Evolutionary conservation across 306 rosid species (phyloP).

Genomic region (Chamaecrista fasciculata): DNA sequence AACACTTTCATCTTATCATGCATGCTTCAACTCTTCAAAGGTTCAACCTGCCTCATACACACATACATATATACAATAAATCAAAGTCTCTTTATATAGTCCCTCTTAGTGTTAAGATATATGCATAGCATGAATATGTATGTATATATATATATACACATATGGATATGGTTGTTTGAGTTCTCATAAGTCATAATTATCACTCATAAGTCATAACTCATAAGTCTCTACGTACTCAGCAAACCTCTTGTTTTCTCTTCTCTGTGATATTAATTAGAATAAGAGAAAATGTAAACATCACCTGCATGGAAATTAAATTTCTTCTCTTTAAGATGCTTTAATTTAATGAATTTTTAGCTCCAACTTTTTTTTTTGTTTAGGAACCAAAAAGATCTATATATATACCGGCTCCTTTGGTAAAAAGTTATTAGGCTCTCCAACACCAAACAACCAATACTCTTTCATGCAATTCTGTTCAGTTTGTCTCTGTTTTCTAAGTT

Average conservation of each 20-base stretch:
- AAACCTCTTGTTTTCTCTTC: background rate
- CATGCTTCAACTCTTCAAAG: too few species aligned
- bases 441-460: background rate
- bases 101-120: background rate
- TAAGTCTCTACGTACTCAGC: background rate
- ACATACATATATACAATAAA: background rate
- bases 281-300: background rate
- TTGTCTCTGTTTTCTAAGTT: background rate
- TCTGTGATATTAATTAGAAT: background rate
- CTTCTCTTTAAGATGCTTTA: background rate
- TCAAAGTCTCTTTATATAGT: background rate
- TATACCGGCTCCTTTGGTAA: too few species aligned
- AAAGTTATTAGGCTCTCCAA: too few species aligned
- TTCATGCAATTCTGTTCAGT: background rate
- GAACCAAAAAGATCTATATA: too few species aligned
- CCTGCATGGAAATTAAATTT: background rate
- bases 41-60: too few species aligned
- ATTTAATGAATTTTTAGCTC: too few species aligned
- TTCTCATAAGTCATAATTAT: background rate
- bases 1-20: too few species aligned
- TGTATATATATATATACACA: background rate
- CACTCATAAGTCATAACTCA: background rate
- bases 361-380: too few species aligned
- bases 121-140: background rate
- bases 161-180: conserved; percentile 3